These are phyloP conservation scores for Apiospora malaysiana DNA, from an alignment of 2,329 filamentous ascomycete genomes.

Conservation along the genomic window DNA sequence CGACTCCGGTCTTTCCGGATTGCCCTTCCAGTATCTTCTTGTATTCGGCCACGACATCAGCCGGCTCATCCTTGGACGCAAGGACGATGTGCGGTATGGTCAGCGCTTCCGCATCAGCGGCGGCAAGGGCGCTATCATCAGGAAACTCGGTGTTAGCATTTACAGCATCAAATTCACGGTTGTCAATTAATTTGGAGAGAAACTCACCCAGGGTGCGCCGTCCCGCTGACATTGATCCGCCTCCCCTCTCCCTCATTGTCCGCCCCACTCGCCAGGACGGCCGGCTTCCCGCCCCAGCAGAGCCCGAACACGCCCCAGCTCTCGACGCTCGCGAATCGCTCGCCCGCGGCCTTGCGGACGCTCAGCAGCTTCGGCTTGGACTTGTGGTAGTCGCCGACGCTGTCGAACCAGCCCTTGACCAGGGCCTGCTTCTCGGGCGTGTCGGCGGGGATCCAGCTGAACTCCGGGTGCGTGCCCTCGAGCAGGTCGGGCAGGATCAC, in stretches of 20 bases:
- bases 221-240: constrained; percentile 43
- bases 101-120: constrained; percentile 49
- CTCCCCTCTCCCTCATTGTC: constrained; percentile 43
- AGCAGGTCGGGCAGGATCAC: constrained; percentile 50
- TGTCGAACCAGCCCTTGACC: constrained; percentile 40
- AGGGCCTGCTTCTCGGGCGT: constrained; percentile 49
- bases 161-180: too few relatives aligned
- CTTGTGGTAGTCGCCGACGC: constrained; percentile 37
- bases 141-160: neutral
- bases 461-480: constrained; percentile 42
- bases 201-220: constrained; percentile 40
- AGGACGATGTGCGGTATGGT: constrained; percentile 55
- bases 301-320: constrained; percentile 51
- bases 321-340: constrained; percentile 43
- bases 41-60: constrained; percentile 50
- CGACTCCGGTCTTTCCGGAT: constrained; percentile 46
- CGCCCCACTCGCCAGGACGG: constrained; percentile 43
- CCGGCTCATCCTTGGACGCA: constrained; percentile 55
- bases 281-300: constrained; percentile 57
- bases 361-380: constrained; percentile 40
- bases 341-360: constrained; percentile 39
- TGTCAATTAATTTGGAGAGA: too few relatives aligned
- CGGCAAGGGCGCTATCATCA: constrained; percentile 40
- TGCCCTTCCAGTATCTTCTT: constrained; percentile 46
- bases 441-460: constrained; percentile 45